phyloP scores from a whole-genome alignment of 345 rosid species.

The Zanthoxylum bungeanum region DNA sequence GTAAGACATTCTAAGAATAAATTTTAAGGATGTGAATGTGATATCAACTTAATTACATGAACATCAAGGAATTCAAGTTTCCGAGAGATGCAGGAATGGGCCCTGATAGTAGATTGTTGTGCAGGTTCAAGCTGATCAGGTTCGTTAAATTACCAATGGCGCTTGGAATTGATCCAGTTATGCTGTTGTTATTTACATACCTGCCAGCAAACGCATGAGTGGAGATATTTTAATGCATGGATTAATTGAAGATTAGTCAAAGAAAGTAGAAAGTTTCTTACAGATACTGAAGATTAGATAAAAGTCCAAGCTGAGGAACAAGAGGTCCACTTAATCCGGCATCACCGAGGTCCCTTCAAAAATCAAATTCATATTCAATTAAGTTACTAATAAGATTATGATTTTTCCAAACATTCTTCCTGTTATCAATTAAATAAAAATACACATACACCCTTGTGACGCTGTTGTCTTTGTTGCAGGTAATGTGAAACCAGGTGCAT shows the following conservation, averaged over 20 bases:
- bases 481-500: constrained; percentile 45
- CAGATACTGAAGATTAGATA: constrained; percentile 47
- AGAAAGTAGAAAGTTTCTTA: constrained; percentile 14
- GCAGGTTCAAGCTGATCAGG: constrained; percentile 38
- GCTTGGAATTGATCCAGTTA: constrained; percentile 37
- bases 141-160: constrained; percentile 34
- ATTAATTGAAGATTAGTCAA: too few species aligned
- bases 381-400: neutral
- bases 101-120: constrained; percentile 33
- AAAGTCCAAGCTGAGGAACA: constrained; percentile 35
- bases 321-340: constrained; percentile 42
- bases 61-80: constrained; percentile 29
- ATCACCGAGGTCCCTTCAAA: constrained; percentile 44
- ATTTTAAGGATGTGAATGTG: neutral
- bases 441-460: constrained; percentile 33
- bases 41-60: constrained; percentile 31
- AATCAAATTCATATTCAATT: too few species aligned
- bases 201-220: constrained; percentile 20
- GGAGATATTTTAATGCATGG: too few species aligned
- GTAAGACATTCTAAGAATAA: too few species aligned
- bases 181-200: constrained; percentile 13
- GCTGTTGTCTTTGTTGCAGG: constrained; percentile 25
- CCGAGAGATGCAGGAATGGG: constrained; percentile 40
- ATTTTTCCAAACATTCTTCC: neutral
- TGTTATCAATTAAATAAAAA: neutral